Evolutionary conservation across 2,329 filamentous ascomycete genomes (phyloP), one percentile per base, ranked within the genome.

Genomic region (Trichoderma sp.): DNA sequence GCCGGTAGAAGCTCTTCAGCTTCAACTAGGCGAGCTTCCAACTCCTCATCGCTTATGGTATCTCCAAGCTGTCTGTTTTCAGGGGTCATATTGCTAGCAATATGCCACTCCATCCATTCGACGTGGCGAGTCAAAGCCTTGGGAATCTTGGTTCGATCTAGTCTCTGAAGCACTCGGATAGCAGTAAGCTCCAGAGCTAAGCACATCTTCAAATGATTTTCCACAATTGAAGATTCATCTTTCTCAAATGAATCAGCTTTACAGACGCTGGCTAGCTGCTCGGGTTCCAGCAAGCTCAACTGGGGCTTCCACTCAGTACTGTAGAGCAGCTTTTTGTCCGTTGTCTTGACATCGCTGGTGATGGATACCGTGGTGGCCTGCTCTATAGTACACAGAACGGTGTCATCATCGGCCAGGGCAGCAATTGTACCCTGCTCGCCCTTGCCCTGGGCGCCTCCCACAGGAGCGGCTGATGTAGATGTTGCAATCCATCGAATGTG

Each of bases 251-350:
- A 70, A 36, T 77, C 62, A 6, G 74, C 75, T 15, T 74, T 58
- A 64, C 78, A 81, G 2, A 72, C 64, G 2, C 63, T 53, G 6
- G 58, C 67, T 8, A 83, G 74, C 70, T 82, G 76, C 53, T 77
- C 36, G 12, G 75, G 74, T 15, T 74, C 72, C n/a, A 83, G 74
- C n/a, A 82, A 56, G 74, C 80, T 81, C 24, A 83, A 74, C 67
- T 83, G 80, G 0, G 81, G 82, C 72, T 80, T 80, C 81, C 81
- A 83, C 26, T 81, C 78, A 34, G 82, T 72, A 8, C 73, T 76
- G 63, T 83, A 76, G 14, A 83, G 71, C 56, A 82, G 72, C 62
- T 79, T 80, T 66, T 76, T 76, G 1, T 71, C 63, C 6, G 70
- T 67, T 5, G 24, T n/a, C 57, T 58, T 47, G 12, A 43, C 24